Evolutionary conservation across 2,329 filamentous ascomycete species (phyloP).

Genomic region (Ceratocystis cacaofunesta): DNA sequence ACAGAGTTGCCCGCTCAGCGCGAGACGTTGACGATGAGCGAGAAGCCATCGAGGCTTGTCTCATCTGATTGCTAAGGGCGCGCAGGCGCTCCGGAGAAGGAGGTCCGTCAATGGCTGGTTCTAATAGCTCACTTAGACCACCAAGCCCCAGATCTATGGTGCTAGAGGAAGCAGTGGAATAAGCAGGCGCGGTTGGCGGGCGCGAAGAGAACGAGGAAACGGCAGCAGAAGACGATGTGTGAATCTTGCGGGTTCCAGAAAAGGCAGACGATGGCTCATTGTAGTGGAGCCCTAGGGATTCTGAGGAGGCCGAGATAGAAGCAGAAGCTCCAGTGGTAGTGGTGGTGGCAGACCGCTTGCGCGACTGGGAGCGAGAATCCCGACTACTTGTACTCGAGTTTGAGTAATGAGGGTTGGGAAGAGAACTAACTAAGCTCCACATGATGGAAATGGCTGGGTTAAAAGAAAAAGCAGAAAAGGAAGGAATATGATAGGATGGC

Average conservation of each 20-base stretch:
- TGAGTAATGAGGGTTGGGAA: conserved; percentile 14
- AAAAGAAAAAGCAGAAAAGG: neutral
- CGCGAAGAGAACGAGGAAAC: neutral
- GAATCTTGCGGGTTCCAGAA: conserved; percentile 1
- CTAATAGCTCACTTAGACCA: conserved; percentile 32
- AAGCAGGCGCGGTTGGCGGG: conserved; percentile 13
- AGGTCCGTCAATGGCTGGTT: conserved; percentile 44
- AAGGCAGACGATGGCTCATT: conserved; percentile 8
- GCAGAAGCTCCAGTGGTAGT: neutral
- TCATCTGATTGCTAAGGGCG: conserved; percentile 44
- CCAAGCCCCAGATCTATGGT: conserved; percentile 1
- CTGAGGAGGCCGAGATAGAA: conserved; percentile 1
- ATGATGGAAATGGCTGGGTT: conserved; percentile 10
- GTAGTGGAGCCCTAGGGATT: conserved; percentile 12
- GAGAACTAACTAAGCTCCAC: conserved; percentile 14
- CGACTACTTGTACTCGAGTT: conserved; percentile 11
- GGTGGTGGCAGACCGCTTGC: conserved; percentile 13
- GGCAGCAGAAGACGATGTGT: neutral
- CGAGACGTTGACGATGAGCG: conserved; percentile 15
- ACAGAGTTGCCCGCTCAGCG: conserved; percentile 9
- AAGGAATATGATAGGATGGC: neutral
- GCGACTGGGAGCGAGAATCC: conserved; percentile 12
- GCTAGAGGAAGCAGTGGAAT: conserved; percentile 3
- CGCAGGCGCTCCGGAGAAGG: conserved; percentile 46
- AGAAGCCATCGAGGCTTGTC: conserved; percentile 32